Evolutionary conservation across 176 grass and related monocot species (phyloP).

Genomic region (Juncus effusus): DNA sequence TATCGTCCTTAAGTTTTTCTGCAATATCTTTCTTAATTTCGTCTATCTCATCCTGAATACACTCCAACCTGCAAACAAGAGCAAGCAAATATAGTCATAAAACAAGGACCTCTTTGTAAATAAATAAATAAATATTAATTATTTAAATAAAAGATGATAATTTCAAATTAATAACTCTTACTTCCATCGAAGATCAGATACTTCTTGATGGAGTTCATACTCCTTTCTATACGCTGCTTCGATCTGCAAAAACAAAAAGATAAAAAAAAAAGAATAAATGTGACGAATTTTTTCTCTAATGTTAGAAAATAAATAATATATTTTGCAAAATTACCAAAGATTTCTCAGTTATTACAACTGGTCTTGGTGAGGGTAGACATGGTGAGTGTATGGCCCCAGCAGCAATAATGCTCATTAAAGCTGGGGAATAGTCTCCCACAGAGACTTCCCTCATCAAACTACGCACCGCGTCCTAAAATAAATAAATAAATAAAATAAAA

Average conservation of each 20-base stretch:
- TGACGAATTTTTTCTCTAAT: too few relatives aligned
- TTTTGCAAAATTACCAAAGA: slow-evolving; percentile 48
- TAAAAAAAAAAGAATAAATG: too few relatives aligned
- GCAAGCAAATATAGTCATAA: too few relatives aligned
- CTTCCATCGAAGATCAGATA: slow-evolving; percentile 65
- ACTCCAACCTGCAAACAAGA: slow-evolving; percentile 45
- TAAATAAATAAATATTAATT: slow-evolving; percentile 12
- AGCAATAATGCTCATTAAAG: slow-evolving; percentile 29
- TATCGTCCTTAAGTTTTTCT: not conserved
- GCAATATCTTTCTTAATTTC: slow-evolving; percentile 39
- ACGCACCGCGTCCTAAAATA: slow-evolving; percentile 59
- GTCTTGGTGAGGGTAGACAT: not conserved
- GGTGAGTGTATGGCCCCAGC: slow-evolving; percentile 6
- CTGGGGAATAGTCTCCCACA: slow-evolving; percentile 35
- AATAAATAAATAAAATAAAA: not conserved
- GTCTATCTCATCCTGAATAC: slow-evolving; percentile 72
- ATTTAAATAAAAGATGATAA: slow-evolving; percentile 17
- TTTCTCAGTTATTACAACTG: slow-evolving; percentile 34
- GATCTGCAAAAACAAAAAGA: slow-evolving; percentile 39
- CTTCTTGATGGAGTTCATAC: slow-evolving; percentile 60
- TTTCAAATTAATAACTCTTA: slow-evolving; percentile 8
- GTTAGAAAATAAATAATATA: too few relatives aligned
- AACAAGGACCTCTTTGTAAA: not conserved
- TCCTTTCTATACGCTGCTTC: slow-evolving; percentile 59
- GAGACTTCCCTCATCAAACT: slow-evolving; percentile 48